phyloP scores from a whole-genome alignment of 1,139 yeast species.

The Lodderomyces beijingensis region DNA sequence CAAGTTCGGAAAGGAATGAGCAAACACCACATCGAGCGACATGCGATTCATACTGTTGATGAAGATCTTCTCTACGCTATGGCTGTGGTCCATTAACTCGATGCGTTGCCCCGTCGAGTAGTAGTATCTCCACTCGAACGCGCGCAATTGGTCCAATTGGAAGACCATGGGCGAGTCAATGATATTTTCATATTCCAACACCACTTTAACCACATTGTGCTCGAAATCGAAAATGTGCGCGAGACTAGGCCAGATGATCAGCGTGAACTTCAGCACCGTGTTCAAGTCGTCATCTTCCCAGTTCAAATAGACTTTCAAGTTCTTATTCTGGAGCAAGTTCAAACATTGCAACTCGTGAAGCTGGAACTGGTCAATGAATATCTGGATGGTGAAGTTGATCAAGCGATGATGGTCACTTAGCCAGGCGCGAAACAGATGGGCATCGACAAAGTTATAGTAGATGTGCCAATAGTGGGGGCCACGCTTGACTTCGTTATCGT shows the following conservation, averaged over 20 bases:
- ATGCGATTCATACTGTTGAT: slow-evolving; percentile 8
- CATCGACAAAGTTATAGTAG: slow-evolving; percentile 7
- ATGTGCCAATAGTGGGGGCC: slow-evolving; percentile 12
- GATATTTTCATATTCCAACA: slow-evolving; percentile 10
- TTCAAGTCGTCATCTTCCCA: slow-evolving; percentile 8
- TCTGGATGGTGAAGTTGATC: slow-evolving; percentile 8
- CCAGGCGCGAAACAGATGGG: slow-evolving; percentile 7
- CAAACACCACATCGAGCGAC: slow-evolving; percentile 5
- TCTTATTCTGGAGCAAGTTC: slow-evolving; percentile 6
- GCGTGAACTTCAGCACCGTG: slow-evolving; percentile 9
- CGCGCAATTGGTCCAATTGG: slow-evolving; percentile 5
- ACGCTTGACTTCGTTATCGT: slow-evolving; percentile 8
- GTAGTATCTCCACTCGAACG: slow-evolving; percentile 10
- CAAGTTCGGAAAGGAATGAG: neutral
- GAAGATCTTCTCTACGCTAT: slow-evolving; percentile 3
- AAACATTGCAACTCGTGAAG: slow-evolving; percentile 6
- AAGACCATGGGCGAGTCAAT: slow-evolving; percentile 7
- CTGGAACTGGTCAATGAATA: slow-evolving; percentile 10
- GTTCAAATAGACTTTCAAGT: slow-evolving; percentile 9
- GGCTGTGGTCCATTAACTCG: slow-evolving; percentile 1
- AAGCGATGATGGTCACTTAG: slow-evolving; percentile 6
- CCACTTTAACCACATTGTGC: slow-evolving; percentile 5
- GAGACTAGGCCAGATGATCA: slow-evolving; percentile 10
- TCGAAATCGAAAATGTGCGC: slow-evolving; percentile 7
- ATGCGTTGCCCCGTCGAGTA: slow-evolving; percentile 6